Base-by-base conservation (phyloP, 78 protist species). In the Dictyostelium discoideum region DNA sequence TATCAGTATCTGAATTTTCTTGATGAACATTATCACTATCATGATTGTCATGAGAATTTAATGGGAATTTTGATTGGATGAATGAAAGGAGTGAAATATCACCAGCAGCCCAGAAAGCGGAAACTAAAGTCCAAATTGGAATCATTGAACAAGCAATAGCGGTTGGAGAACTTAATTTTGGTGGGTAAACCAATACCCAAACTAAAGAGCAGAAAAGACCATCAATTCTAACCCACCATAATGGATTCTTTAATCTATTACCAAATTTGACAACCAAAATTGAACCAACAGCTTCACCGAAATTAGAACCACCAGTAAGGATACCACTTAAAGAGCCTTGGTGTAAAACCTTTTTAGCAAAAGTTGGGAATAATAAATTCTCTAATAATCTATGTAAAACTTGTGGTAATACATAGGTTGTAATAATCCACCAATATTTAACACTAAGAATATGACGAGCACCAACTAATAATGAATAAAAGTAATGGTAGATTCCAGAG, bases 111-210 rank as follows among this genome's bases (percentile, higher is more conserved):
- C 95, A 90, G 9, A 72, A 72, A n/a, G 65, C 50, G 4, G 79
- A 54, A 13, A 90, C 95, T 22, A 73, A 5, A 67, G 77, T 40
- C 72, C 37, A 82, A 5, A 82, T 69, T 46, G 95, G 95, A 24
- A 90, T 82, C 67, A 90, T 40, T 11, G 89, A 22, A 26, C 79
- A 65, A 22, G 88, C 95, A 72, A 90, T n/a, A 5, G 39, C 22
- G 63, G 79, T 72, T 42, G 95, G 85, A 9, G 13, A 16, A 8
- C 50, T 24, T 18, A 84, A 29, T n/a, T 46, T 50, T 40, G 95
- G 95, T 90, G 95, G 95, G 50, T 90, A 90, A 13, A 82, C 95
- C 18, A 90, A 40, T 5, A 90, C 39, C 95, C 95, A 90, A n/a
- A 82, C 84, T 20, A 90, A 81, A 11, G 80, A 9, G 44, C 84